Evolutionary conservation across 2,329 filamentous ascomycete species (phyloP).

Genomic region (Neofusicoccum sp.): DNA sequence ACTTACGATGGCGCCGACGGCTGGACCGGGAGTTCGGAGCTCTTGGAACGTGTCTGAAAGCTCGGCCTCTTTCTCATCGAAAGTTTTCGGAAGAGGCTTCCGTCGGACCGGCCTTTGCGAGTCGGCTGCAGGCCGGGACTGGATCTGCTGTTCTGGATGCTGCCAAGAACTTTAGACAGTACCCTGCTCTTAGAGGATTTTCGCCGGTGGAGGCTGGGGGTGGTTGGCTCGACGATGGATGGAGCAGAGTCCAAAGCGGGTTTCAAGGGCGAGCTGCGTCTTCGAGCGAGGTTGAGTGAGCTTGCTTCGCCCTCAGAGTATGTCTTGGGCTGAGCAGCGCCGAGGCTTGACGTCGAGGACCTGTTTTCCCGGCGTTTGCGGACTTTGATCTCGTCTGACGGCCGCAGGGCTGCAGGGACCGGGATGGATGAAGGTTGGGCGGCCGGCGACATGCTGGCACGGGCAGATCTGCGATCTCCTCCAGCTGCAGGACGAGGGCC

Average conservation of each 20-base stretch:
- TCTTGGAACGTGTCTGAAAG: slow-evolving; percentile 28
- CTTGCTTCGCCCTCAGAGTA: neutral
- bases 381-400: slow-evolving; percentile 20
- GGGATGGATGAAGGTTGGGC: slow-evolving; percentile 12
- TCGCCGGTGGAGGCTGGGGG: slow-evolving; percentile 13
- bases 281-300: neutral
- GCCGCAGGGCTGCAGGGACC: slow-evolving; percentile 14
- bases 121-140: slow-evolving; percentile 19
- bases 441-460: slow-evolving; percentile 14
- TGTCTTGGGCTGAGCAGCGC: neutral
- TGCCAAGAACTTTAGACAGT: slow-evolving; percentile 22
- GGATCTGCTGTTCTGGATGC: slow-evolving; percentile 26
- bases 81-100: slow-evolving; percentile 31
- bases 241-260: neutral
- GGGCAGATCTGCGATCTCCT: slow-evolving; percentile 14
- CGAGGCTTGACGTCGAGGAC: slow-evolving; percentile 12
- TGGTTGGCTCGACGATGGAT: neutral
- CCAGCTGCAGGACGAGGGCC: neutral
- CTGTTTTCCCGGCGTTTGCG: slow-evolving; percentile 20
- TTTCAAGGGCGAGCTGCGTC: neutral
- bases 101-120: slow-evolving; percentile 29
- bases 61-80: slow-evolving; percentile 32
- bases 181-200: slow-evolving; percentile 27
- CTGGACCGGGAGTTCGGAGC: slow-evolving; percentile 32
- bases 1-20: slow-evolving; percentile 24